phyloP scores from a whole-genome alignment of 352 stramenopile species.

The Phytophthora sp. region DNA sequence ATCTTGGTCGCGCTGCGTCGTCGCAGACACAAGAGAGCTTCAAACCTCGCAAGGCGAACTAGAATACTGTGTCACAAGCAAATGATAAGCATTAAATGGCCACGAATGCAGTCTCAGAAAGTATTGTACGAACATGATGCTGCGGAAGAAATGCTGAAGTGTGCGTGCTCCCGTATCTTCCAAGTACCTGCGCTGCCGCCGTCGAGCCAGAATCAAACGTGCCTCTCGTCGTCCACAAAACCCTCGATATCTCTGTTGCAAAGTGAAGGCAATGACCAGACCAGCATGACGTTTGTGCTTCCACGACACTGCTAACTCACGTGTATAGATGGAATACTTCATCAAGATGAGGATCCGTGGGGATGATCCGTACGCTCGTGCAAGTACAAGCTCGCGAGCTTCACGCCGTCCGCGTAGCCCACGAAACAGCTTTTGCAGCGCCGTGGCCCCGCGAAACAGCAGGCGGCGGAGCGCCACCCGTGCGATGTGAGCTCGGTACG shows the following conservation, averaged over 20 bases:
- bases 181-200: conserved; percentile 43
- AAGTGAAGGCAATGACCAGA: conserved; percentile 36
- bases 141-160: conserved; percentile 82
- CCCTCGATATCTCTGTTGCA: conserved; percentile 56
- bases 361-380: conserved; percentile 40
- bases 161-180: conserved; percentile 47
- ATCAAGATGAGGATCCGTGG: conserved; percentile 63
- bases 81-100: background rate
- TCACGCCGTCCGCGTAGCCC: conserved; percentile 48
- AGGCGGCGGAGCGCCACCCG: conserved; percentile 47
- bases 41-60: conserved; percentile 50
- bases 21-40: conserved; percentile 43
- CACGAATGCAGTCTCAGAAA: background rate
- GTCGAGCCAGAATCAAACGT: conserved; percentile 33
- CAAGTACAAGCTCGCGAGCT: conserved; percentile 47
- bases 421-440: conserved; percentile 64
- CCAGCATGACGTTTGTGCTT: conserved; percentile 64
- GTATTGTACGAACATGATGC: conserved; percentile 66
- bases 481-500: conserved; percentile 58
- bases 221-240: conserved; percentile 53
- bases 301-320: conserved; percentile 57
- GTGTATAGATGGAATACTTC: conserved; percentile 60
- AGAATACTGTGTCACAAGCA: conserved; percentile 51
- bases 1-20: conserved; percentile 55
- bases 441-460: conserved; percentile 43